Evolutionary conservation across 1,139 yeast species (phyloP), one percentile per base, ranked within the genome.

Genomic region (Pichia sp.): DNA sequence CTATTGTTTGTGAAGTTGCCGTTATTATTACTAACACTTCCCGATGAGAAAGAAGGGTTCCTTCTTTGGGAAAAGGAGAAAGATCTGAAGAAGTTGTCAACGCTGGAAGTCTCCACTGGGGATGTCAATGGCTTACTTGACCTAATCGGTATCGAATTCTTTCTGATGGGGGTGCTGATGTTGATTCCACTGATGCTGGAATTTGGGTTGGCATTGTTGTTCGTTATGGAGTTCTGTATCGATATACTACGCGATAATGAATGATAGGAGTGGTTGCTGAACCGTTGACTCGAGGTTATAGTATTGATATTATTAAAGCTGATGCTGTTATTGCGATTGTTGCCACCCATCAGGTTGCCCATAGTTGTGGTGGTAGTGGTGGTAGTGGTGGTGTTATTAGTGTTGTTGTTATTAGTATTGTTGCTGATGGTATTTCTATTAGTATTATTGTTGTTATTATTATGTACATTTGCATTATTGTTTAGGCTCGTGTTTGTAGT

Each of bases 121-220:
- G 70, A 64, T 10, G 70, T 67, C 36, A 69, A 56, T 19, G 72
- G 72, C 53, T 66, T 67, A 21, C 70, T 66, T 18, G 59, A 45
- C 45, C 66, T 58, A 28, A 67, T 62, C 4, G 70, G 69, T 12
- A 57, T 55, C 12, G 59, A 54, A 41, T 55, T 55, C 48, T 52
- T 58, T 22, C 60, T 55, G 28, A 4, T 46, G n/a, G 36, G 34
- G 4, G 18, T 30, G 16, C 26, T 41, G 45, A 4, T 47, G 31
- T 18, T 34, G 18, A 13, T 23, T 41, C 19, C 36, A 30, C 36
- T 41, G n/a, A 19, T 39, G 31, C 23, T 48, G 12, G 12, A 19
- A 21, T 37, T 34, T 9, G 7, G 18, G 12, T 22, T 34, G 25
- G 7, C 31, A 18, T 22, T 34, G 25, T 23, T 47, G 22, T 25